phyloP scores from a whole-genome alignment of 2,329 filamentous ascomycete genomes.

The Leptographium flavum region DNA sequence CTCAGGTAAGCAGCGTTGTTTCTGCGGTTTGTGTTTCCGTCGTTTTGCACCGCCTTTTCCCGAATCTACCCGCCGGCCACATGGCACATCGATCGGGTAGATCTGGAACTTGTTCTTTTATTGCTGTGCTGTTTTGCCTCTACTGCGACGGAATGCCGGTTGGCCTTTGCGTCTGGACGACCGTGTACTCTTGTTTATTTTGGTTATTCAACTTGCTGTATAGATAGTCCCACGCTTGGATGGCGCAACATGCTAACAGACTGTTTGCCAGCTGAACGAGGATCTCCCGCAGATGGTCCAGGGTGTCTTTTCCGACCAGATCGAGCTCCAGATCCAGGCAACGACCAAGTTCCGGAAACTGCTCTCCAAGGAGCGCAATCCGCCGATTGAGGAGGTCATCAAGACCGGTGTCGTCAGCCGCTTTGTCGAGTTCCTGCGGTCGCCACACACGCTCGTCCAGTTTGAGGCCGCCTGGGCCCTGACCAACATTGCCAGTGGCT shows the following conservation, averaged over 20 bases:
- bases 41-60: background rate
- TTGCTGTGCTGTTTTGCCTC: no score
- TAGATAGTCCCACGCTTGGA: no score
- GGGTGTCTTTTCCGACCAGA: slow-evolving; percentile 97
- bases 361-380: slow-evolving; percentile 96
- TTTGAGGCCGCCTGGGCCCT: slow-evolving; percentile 98
- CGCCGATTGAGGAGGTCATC: slow-evolving; percentile 97
- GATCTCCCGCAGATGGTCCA: slow-evolving; percentile 97
- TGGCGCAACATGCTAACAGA: slow-evolving; percentile 1
- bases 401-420: slow-evolving; percentile 95
- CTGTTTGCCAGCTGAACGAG: slow-evolving; percentile 64
- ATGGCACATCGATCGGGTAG: background rate
- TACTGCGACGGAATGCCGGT: no score
- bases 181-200: no score
- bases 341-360: slow-evolving; percentile 98
- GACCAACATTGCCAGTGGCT: slow-evolving; percentile 98
- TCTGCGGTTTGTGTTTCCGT: no score
- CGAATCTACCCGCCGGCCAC: background rate
- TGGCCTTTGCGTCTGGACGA: no score
- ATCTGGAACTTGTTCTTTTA: no score
- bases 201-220: no score
- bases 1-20: slow-evolving; percentile 51
- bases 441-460: slow-evolving; percentile 93
- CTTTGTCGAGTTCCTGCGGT: slow-evolving; percentile 96
- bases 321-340: slow-evolving; percentile 91